Evolutionary conservation across 2,329 filamentous ascomycete genomes (phyloP).

Genomic region (Trichophyton mentagrophytes): DNA sequence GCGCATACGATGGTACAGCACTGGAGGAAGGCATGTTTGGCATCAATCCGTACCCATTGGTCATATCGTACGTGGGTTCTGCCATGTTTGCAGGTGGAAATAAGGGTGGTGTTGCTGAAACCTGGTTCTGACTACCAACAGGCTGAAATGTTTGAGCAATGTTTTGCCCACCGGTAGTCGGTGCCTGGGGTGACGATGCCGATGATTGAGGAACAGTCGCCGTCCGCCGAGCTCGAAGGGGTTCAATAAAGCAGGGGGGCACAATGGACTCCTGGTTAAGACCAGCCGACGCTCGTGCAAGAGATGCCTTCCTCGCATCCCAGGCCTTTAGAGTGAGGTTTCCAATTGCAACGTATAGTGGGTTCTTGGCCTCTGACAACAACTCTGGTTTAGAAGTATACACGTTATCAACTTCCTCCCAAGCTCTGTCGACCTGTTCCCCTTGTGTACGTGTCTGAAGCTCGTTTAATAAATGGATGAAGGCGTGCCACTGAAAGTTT

Average conservation of each 20-base stretch:
- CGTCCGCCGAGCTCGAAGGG: not conserved
- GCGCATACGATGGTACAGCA: not conserved
- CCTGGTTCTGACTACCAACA: not conserved
- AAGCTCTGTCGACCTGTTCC: constrained; percentile 26
- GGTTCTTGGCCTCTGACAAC: constrained; percentile 23
- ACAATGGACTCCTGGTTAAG: not conserved
- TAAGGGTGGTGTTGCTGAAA: not conserved
- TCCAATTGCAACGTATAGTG: constrained; percentile 33
- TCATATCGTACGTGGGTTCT: not conserved
- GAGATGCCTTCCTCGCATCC: constrained; percentile 19
- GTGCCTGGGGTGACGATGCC: not conserved
- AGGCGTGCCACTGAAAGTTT: constrained; percentile 38
- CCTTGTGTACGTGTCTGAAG: constrained; percentile 24
- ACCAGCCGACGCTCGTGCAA: not conserved
- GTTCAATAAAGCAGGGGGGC: not conserved
- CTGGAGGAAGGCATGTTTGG: not conserved
- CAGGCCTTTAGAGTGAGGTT: constrained; percentile 35
- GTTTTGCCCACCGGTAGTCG: not conserved
- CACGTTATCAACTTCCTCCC: constrained; percentile 31
- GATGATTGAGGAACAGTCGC: not conserved
- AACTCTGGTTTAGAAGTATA: constrained; percentile 21
- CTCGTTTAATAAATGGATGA: constrained; percentile 34
- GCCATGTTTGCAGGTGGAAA: not conserved
- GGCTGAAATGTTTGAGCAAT: not conserved
- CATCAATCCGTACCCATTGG: not conserved